phyloP scores from a whole-genome alignment of 1,284 basidiomycete genomes.

The Cerrena zonata region DNA sequence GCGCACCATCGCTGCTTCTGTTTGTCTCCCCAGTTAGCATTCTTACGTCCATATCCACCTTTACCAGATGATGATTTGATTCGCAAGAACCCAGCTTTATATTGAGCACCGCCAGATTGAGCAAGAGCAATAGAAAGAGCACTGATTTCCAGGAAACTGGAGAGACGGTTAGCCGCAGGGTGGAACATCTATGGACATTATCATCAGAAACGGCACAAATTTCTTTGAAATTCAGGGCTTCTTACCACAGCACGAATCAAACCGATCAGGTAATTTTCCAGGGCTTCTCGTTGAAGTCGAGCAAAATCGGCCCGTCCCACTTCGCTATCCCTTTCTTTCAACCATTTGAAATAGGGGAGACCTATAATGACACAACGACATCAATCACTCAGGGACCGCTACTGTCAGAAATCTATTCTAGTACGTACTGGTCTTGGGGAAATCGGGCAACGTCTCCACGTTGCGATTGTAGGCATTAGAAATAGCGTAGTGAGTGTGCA shows the following conservation, averaged over 20 bases:
- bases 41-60: constrained; percentile 53
- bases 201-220: background rate
- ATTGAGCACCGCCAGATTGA: constrained; percentile 75
- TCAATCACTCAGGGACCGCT: background rate
- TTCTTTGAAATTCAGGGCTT: constrained; percentile 12
- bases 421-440: constrained; percentile 77
- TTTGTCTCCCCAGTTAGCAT: constrained; percentile 60
- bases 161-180: constrained; percentile 85
- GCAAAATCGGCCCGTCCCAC: constrained; percentile 72
- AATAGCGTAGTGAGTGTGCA: constrained; percentile 88
- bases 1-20: constrained; percentile 87
- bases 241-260: constrained; percentile 85
- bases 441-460: constrained; percentile 81
- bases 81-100: constrained; percentile 84
- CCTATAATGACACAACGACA: constrained; percentile 35
- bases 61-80: constrained; percentile 47
- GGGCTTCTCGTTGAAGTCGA: constrained; percentile 67
- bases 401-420: background rate
- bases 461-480: constrained; percentile 74
- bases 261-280: constrained; percentile 87
- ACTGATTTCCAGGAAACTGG: constrained; percentile 93
- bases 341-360: constrained; percentile 83
- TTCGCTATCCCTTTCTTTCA: constrained; percentile 51
- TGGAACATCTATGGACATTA: constrained; percentile 80
- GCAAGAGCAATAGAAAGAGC: constrained; percentile 83